Evolutionary conservation across 2,329 filamentous ascomycete species (phyloP).

Genomic region (Claviceps africana): DNA sequence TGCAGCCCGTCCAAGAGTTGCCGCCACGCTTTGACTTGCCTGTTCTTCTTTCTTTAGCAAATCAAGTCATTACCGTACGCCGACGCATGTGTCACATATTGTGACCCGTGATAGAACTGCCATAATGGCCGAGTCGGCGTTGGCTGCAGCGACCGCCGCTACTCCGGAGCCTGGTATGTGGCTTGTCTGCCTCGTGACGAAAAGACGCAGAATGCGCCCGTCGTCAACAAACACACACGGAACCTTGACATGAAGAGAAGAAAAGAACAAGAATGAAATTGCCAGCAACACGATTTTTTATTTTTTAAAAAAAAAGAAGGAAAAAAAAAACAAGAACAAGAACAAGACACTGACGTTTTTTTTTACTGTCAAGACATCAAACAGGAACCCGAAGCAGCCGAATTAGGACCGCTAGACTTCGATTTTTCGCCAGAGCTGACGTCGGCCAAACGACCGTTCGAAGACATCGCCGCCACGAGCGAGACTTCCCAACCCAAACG

Average conservation of each 20-base stretch:
- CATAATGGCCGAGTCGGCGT: constrained; percentile 29
- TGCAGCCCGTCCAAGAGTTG: constrained; percentile 5
- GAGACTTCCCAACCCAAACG: constrained; percentile 21
- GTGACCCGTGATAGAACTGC: constrained; percentile 16
- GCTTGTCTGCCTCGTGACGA: background rate
- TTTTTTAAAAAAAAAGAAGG: no score
- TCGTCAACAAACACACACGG: background rate
- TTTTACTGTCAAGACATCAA: constrained; percentile 21
- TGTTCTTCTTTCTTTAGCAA: background rate
- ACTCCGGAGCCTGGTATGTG: constrained; percentile 22
- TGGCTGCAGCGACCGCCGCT: constrained; percentile 20
- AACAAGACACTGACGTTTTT: background rate
- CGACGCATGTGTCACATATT: constrained; percentile 11
- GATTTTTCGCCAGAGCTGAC: constrained; percentile 21
- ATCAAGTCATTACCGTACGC: constrained; percentile 1
- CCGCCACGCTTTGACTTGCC: constrained; percentile 1
- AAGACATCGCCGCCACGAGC: constrained; percentile 14
- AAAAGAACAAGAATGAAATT: no score
- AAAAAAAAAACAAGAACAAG: no score
- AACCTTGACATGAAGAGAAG: no score
- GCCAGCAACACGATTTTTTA: no score
- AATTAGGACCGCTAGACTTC: constrained; percentile 21
- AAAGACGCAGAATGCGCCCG: background rate
- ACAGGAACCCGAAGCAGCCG: constrained; percentile 20
- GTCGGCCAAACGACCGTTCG: constrained; percentile 24